Conservation (phyloP, 768 basidiomycete genomes). For the Calocybe indica region DNA sequence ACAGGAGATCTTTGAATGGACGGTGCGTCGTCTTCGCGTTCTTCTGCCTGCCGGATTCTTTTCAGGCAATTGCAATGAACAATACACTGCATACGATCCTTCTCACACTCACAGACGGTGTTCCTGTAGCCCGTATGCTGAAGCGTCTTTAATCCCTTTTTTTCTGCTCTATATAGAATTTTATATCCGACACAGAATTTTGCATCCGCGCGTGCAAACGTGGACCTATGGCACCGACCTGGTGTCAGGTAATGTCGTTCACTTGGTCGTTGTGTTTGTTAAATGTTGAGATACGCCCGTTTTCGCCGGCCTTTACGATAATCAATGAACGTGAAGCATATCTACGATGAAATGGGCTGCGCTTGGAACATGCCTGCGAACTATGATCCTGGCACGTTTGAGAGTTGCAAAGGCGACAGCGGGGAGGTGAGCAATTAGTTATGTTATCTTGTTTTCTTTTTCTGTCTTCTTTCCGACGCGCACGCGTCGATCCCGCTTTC, state of each 20-base stretch:
- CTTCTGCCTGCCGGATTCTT: not conserved
- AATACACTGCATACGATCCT: no score
- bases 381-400: conserved; percentile 38
- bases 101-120: no score
- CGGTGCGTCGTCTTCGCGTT: conserved; percentile 27
- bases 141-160: no score
- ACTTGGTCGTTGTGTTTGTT: no score
- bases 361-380: conserved; percentile 56
- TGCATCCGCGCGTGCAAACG: conserved; percentile 71
- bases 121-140: no score
- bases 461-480: no score
- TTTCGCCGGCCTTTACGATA: not conserved
- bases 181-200: conserved; percentile 53
- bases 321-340: conserved; percentile 32
- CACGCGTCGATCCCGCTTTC: no score
- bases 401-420: conserved; percentile 47
- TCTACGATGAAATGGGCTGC: conserved; percentile 52
- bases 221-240: conserved; percentile 36
- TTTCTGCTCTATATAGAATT: conserved; percentile 36
- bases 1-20: conserved; percentile 69
- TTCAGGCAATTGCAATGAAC: not conserved
- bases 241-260: conserved; percentile 30
- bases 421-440: conserved; percentile 29
- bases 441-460: not conserved
- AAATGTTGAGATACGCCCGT: no score